A percentile compares a stretch with the other conserved stretches of the same genome.
Conservation (phyloP, 2,329 filamentous ascomycete species). For the Cucurbitaria berberidis region DNA sequence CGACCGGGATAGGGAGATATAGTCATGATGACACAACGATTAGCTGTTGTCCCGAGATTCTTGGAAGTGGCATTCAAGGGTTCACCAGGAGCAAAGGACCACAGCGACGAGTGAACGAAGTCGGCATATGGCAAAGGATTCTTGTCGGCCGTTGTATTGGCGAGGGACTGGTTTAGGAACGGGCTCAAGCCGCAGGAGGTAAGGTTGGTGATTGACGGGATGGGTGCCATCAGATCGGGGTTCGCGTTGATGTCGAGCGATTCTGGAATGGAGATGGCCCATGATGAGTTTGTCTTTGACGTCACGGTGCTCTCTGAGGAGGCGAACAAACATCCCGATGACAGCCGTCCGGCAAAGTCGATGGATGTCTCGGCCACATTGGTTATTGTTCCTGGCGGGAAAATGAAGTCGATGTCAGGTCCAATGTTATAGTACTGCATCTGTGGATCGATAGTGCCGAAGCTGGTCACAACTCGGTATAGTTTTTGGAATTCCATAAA, state of each 20-base stretch:
- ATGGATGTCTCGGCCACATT: constrained; percentile 38
- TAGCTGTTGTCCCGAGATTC: constrained; percentile 26
- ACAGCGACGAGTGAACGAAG: constrained; percentile 59
- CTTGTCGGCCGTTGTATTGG: constrained; percentile 57
- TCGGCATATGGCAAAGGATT: constrained; percentile 58
- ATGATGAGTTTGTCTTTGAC: constrained; percentile 58
- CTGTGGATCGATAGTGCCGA: constrained; percentile 64
- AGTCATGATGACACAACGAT: constrained; percentile 64
- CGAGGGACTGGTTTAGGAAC: constrained; percentile 63
- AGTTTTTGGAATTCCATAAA: constrained; percentile 62
- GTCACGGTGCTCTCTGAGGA: constrained; percentile 51
- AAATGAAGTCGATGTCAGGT: constrained; percentile 60
- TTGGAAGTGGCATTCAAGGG: constrained; percentile 56
- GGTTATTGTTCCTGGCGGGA: constrained; percentile 55
- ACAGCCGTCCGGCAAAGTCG: constrained; percentile 51
- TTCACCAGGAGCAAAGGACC: constrained; percentile 66
- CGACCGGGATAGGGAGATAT: constrained; percentile 54
- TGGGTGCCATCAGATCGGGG: constrained; percentile 30
- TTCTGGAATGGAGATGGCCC: constrained; percentile 33
- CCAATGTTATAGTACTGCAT: constrained; percentile 62
- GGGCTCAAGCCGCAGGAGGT: constrained; percentile 67
- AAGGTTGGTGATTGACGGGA: constrained; percentile 46
- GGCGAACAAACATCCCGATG: constrained; percentile 62
- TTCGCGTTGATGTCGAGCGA: constrained; percentile 22
- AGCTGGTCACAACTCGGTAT: constrained; percentile 62